Base-by-base conservation (phyloP, 2,329 filamentous ascomycete genomes). In the Bipolaris cookei region DNA sequence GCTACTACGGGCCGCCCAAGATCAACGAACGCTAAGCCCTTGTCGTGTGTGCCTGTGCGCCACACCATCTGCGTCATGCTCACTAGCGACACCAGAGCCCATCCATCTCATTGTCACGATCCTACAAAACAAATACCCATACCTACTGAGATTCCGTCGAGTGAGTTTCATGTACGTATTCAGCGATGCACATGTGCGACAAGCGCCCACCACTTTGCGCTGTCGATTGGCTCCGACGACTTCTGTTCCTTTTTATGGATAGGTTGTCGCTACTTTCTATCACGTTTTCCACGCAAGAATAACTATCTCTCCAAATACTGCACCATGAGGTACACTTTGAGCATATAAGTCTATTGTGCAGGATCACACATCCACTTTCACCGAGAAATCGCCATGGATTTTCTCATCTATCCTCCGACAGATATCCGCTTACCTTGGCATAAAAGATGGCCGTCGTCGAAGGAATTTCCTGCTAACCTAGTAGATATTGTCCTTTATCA, bases 221-320 rank as follows among this genome's bases (percentile, higher is more conserved):
- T 16, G 38, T 14, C n/a, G 5, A 18, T 48, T 23, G 45, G 45
- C 45, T 38, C n/a, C 18, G 34, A 38, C 21, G 14, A 38, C 34
- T 13, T 37, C 10, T 16, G 20, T 46, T 46, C 16, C 10, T 34
- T 44, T 25, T 23, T 4, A 18, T 48, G 28, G 69, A 52, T 68
- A 70, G 43, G 67, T 69, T 47, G 53, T 68, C 67, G 64, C 11
- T 16, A 6, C 16, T 18, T 21, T 32, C 3, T 18, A 69, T 51
- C 67, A 68, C 44, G 65, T 69, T 52, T 54, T 69, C 69, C 65
- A 70, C 6, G 62, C 62, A 4, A 69, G 47, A 58, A 68, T 67
- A 34, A 69, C 28, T 14, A 65, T 51, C 59, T 72, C 53, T 8
- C 62, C 55, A 56, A 68, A 68, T 25, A 28, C 54, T 13, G 56